Conservation (phyloP, 768 basidiomycete genomes). For the Coprinopsis strossmayeri region DNA sequence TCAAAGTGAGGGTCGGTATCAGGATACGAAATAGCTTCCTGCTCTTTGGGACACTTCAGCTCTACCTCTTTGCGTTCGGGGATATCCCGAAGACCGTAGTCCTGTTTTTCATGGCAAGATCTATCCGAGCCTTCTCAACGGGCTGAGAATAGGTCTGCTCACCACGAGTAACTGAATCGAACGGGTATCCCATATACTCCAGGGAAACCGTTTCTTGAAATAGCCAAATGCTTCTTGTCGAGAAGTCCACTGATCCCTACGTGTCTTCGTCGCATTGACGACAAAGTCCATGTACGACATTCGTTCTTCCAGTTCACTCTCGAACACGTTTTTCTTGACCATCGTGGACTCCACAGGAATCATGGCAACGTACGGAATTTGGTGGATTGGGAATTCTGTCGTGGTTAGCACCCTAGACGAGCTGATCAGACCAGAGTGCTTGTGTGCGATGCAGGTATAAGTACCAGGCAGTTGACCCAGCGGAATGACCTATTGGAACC, state of each 20-base stretch:
- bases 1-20: slow-evolving; percentile 40
- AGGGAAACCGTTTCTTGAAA: slow-evolving; percentile 37
- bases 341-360: slow-evolving; percentile 42
- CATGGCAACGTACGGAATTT: slow-evolving; percentile 26
- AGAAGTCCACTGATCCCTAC: slow-evolving; percentile 35
- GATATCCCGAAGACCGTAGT: slow-evolving; percentile 27
- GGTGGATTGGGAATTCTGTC: slow-evolving; percentile 20
- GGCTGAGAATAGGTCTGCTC: slow-evolving; percentile 14
- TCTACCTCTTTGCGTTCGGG: slow-evolving; percentile 20
- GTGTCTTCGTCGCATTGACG: slow-evolving; percentile 26
- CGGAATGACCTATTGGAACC: slow-evolving; percentile 37
- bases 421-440: neutral
- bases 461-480: slow-evolving; percentile 35
- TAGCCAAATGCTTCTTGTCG: slow-evolving; percentile 34
- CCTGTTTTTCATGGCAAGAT: slow-evolving; percentile 16
- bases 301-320: slow-evolving; percentile 28
- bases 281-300: slow-evolving; percentile 31
- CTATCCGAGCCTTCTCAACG: neutral
- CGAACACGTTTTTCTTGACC: slow-evolving; percentile 30
- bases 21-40: slow-evolving; percentile 40
- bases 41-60: slow-evolving; percentile 37
- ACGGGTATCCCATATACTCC: slow-evolving; percentile 39
- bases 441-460: slow-evolving; percentile 5
- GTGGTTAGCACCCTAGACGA: slow-evolving; percentile 31
- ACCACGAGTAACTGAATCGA: slow-evolving; percentile 32